Percentiles rank a stretch among this genome's conserved stretches.
Conservation (phyloP, 1,139 yeast genomes). For the Suhomyces taliae region DNA sequence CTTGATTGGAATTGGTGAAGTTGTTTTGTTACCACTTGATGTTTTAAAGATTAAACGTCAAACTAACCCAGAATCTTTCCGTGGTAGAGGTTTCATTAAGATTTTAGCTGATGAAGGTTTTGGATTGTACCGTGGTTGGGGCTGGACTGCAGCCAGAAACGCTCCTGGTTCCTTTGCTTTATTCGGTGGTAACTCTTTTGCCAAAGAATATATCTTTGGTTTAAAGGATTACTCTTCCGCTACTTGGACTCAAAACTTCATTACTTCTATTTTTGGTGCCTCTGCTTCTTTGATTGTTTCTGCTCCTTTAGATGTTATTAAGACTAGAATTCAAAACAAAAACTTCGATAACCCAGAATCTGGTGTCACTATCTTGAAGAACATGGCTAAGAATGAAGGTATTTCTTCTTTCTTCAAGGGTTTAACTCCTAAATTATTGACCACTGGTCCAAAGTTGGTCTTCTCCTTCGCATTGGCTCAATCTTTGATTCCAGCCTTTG, state of each 20-base stretch:
- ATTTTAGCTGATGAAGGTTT: constrained; percentile 89
- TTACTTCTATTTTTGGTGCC: constrained; percentile 97
- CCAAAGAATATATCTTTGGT: constrained; percentile 91
- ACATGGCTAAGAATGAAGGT: constrained; percentile 91
- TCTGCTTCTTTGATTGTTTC: constrained; percentile 94
- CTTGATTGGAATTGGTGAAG: constrained; percentile 95
- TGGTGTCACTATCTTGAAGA: constrained; percentile 88
- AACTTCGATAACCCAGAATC: constrained; percentile 95
- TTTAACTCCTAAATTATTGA: constrained; percentile 89
- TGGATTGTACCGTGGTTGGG: constrained; percentile 97
- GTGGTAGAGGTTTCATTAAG: constrained; percentile 92
- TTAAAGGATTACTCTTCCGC: constrained; percentile 85
- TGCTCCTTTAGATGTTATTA: constrained; percentile 97
- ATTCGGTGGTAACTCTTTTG: constrained; percentile 98
- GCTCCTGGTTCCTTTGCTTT: constrained; percentile 98
- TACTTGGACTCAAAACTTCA: constrained; percentile 92
- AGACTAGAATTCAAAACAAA: constrained; percentile 96
- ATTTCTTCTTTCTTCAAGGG: constrained; percentile 93
- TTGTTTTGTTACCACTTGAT: constrained; percentile 90
- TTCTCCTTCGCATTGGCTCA: constrained; percentile 97
- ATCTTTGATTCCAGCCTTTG: constrained; percentile 93
- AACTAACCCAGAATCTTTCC: constrained; percentile 97
- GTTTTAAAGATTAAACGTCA: constrained; percentile 97
- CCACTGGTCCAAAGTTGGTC: constrained; percentile 97
- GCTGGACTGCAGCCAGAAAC: constrained; percentile 99